Evolutionary conservation across 129 eudicot genomes (phyloP).

Genomic region (Flaveria robusta): DNA sequence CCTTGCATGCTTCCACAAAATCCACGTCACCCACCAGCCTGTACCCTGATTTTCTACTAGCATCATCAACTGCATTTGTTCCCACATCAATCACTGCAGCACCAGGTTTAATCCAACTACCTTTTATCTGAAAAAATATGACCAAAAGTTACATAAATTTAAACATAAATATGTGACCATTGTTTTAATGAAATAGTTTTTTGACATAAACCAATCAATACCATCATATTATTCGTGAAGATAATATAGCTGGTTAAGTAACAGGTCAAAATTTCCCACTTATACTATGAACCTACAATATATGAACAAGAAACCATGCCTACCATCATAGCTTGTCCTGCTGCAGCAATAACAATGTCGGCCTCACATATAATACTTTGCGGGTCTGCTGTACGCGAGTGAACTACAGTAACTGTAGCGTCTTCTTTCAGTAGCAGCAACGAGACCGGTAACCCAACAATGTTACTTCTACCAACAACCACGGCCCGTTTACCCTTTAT

Average conservation of each 20-base stretch:
- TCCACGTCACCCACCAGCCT: slow-evolving; percentile 97
- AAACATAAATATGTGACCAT: not conserved
- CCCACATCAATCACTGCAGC: slow-evolving; percentile 99
- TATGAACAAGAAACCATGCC: not conserved
- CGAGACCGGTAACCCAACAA: slow-evolving; percentile 96
- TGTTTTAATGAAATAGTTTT: not conserved
- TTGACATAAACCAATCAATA: not conserved
- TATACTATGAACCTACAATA: not conserved
- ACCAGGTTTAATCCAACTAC: slow-evolving; percentile 96
- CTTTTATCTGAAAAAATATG: slow-evolving; percentile 64
- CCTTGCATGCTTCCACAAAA: slow-evolving; percentile 77
- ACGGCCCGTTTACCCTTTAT: slow-evolving; percentile 93
- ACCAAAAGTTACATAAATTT: not conserved
- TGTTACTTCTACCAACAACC: slow-evolving; percentile 97
- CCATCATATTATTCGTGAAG: not conserved
- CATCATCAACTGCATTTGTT: slow-evolving; percentile 85
- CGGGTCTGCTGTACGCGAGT: slow-evolving; percentile 78
- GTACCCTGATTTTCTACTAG: slow-evolving; percentile 78
- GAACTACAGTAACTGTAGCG: slow-evolving; percentile 88
- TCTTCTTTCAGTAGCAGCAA: slow-evolving; percentile 90
- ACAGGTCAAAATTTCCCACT: not conserved
- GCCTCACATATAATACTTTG: slow-evolving; percentile 89
- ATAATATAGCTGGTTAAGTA: not conserved
- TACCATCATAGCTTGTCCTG: slow-evolving; percentile 99
- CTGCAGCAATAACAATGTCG: slow-evolving; percentile 95